phyloP scores from a whole-genome alignment of 768 basidiomycete genomes.

The Amanita jacksonii region DNA sequence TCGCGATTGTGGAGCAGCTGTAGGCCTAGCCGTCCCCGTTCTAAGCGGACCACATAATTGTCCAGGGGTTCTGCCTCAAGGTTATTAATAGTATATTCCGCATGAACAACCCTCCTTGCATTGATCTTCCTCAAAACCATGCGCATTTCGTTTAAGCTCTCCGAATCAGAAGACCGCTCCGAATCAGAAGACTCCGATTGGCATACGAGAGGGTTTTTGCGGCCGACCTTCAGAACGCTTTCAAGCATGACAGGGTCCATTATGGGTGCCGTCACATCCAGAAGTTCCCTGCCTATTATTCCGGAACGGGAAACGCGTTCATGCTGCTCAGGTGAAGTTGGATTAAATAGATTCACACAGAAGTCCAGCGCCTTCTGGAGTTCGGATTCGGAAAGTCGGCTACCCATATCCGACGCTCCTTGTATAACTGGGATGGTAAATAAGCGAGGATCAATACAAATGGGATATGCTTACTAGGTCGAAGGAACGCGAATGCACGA shows the following conservation, averaged over 20 bases:
- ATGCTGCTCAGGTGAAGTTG: conserved; percentile 55
- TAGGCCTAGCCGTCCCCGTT: conserved; percentile 49
- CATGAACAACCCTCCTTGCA: conserved; percentile 57
- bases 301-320: conserved; percentile 25
- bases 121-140: conserved; percentile 62
- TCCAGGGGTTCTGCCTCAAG: conserved; percentile 55
- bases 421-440: conserved; percentile 50
- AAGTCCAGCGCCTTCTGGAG: conserved; percentile 72
- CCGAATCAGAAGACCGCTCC: conserved; percentile 19
- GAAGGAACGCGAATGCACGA: conserved; percentile 51
- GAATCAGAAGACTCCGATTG: conserved; percentile 12
- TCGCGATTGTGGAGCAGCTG: too few species aligned
- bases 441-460: not conserved
- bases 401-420: conserved; percentile 70
- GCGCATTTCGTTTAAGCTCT: conserved; percentile 31
- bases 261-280: conserved; percentile 44
- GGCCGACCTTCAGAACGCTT: conserved; percentile 21
- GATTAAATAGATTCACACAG: conserved; percentile 63
- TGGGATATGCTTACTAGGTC: conserved; percentile 36
- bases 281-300: conserved; percentile 27
- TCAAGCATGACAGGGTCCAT: conserved; percentile 35
- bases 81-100: conserved; percentile 59
- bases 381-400: conserved; percentile 60
- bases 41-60: conserved; percentile 49
- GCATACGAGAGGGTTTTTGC: conserved; percentile 12